Percentiles rank a stretch among this genome's conserved stretches.
Conservation (phyloP, 148 eudicot species). For the Vaccinium vitisidaea region DNA sequence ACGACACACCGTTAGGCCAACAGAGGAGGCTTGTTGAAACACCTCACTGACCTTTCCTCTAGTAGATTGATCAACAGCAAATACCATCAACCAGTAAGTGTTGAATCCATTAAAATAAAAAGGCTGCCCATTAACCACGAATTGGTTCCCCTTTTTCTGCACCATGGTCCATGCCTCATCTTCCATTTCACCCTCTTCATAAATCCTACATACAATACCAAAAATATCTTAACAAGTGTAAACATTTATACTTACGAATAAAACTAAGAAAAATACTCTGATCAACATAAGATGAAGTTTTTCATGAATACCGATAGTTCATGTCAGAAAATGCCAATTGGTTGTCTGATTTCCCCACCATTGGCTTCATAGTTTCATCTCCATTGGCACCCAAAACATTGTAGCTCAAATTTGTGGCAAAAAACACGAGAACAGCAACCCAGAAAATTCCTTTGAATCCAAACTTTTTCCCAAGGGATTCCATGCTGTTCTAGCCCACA, state of each 20-base stretch:
- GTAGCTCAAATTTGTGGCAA: not conserved
- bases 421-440: constrained; percentile 19
- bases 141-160: constrained; percentile 63
- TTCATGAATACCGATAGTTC: constrained; percentile 12
- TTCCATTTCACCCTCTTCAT: constrained; percentile 28
- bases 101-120: constrained; percentile 91
- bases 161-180: constrained; percentile 75
- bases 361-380: constrained; percentile 12
- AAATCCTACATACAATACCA: constrained; percentile 17
- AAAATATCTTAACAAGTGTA: not conserved
- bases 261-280: not conserved
- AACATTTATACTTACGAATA: not conserved
- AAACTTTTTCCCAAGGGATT: not conserved
- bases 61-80: constrained; percentile 69
- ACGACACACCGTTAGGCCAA: constrained; percentile 76
- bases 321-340: constrained; percentile 7
- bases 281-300: not conserved
- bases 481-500: constrained; percentile 17
- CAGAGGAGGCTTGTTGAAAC: constrained; percentile 73
- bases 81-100: constrained; percentile 91
- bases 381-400: constrained; percentile 6
- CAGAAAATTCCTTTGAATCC: constrained; percentile 5
- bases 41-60: constrained; percentile 69
- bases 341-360: constrained; percentile 2
- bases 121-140: constrained; percentile 48